phyloP scores from a whole-genome alignment of 2,329 filamentous ascomycete species.

The Mycosphaerella sp. region DNA sequence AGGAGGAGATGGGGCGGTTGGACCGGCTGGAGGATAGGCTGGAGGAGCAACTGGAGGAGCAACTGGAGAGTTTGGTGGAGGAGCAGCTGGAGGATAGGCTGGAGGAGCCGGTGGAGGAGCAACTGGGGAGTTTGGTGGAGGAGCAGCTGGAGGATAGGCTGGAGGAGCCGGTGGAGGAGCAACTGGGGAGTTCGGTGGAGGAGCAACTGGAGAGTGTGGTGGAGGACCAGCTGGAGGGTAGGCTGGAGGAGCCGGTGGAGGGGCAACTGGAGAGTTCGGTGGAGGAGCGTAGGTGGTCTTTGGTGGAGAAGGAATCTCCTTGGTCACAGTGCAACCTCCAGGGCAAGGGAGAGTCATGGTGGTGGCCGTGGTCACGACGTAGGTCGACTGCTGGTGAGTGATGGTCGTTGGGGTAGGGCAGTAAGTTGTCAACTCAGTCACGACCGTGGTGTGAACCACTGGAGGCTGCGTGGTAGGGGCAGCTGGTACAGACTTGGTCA shows the following conservation, averaged over 20 bases:
- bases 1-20: not conserved
- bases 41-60: not conserved
- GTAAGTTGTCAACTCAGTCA: constrained; percentile 62
- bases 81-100: not conserved
- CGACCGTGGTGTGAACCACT: constrained; percentile 52
- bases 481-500: constrained; percentile 7
- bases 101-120: not conserved
- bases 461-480: constrained; percentile 45
- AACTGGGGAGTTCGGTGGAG: not conserved
- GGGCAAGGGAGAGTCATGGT: constrained; percentile 25
- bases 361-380: constrained; percentile 52
- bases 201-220: not conserved
- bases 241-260: not conserved
- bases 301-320: not conserved
- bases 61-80: not conserved
- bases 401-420: constrained; percentile 62
- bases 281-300: constrained; percentile 2
- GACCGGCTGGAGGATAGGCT: not conserved
- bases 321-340: constrained; percentile 12
- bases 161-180: not conserved
- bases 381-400: constrained; percentile 59
- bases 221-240: not conserved
- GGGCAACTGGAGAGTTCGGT: not conserved
- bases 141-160: not conserved
- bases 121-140: not conserved